phyloP scores from a whole-genome alignment of 2,329 filamentous ascomycete species.

The Fusarium tuaranense region DNA sequence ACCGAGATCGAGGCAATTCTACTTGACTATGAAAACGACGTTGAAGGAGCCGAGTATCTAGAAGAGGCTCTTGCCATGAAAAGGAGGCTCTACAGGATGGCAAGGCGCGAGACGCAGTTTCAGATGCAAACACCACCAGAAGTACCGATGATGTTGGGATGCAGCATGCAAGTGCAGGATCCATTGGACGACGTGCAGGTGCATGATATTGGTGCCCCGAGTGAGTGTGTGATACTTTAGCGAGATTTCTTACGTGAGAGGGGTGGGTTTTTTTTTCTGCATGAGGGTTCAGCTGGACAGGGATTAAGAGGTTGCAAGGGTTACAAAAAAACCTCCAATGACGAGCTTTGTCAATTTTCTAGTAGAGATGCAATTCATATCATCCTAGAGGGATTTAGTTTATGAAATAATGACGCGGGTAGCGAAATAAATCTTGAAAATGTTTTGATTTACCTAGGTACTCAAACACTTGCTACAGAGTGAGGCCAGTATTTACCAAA shows the following conservation, averaged over 20 bases:
- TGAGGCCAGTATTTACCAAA: too few relatives aligned
- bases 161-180: not conserved
- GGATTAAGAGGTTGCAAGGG: not conserved
- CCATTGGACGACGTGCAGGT: not conserved
- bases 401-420: too few relatives aligned
- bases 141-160: not conserved
- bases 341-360: too few relatives aligned
- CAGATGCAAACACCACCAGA: not conserved
- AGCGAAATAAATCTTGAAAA: too few relatives aligned
- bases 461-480: too few relatives aligned
- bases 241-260: not conserved
- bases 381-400: too few relatives aligned
- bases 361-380: too few relatives aligned
- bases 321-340: too few relatives aligned
- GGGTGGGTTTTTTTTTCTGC: not conserved
- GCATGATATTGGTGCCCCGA: not conserved
- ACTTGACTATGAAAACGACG: slow-evolving; percentile 32
- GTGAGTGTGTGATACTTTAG: slow-evolving; percentile 1
- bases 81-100: slow-evolving; percentile 21
- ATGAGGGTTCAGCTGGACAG: not conserved
- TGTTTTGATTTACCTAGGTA: too few relatives aligned
- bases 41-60: slow-evolving; percentile 28
- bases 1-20: slow-evolving; percentile 25
- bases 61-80: slow-evolving; percentile 21
- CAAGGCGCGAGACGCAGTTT: slow-evolving; percentile 1